Percentiles rank a stretch among this genome's conserved stretches.
These are phyloP conservation scores for Chalaropsis thielavioides DNA, from an alignment of 2,329 filamentous ascomycete genomes.

Conservation along the genomic window DNA sequence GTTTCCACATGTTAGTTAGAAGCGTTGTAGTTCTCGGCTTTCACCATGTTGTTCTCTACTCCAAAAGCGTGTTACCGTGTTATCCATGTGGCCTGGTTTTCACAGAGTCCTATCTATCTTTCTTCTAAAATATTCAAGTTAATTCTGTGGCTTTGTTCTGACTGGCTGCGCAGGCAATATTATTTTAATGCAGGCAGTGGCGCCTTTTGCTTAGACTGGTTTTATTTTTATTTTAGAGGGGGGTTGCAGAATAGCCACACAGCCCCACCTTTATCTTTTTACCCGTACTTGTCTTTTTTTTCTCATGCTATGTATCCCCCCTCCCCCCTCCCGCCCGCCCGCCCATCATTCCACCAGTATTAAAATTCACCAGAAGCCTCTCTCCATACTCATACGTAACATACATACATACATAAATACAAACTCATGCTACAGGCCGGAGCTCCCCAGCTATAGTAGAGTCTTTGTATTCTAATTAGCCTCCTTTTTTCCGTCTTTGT, in stretches of 20 bases:
- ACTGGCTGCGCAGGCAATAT: no score
- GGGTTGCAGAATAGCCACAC: neutral
- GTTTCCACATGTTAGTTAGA: no score
- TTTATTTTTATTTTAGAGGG: neutral
- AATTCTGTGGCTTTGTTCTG: no score
- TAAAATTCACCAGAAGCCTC: neutral
- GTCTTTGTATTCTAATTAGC: neutral
- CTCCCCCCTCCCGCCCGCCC: neutral
- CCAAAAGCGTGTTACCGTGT: no score
- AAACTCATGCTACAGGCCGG: slow-evolving; percentile 1
- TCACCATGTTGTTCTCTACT: no score
- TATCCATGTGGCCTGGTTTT: no score
- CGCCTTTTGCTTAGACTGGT: neutral
- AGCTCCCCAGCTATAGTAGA: slow-evolving; percentile 1
- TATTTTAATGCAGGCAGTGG: no score
- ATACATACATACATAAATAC: neutral
- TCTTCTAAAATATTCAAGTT: no score
- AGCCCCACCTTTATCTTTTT: neutral
- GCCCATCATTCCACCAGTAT: neutral
- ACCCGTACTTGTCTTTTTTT: neutral
- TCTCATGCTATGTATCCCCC: neutral
- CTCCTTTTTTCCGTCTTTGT: neutral
- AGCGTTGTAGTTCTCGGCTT: no score
- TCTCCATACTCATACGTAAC: neutral
- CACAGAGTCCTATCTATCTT: no score